These are phyloP conservation scores for Puccinia hordei DNA, from an alignment of 1,284 basidiomycete species.

Conservation along the genomic window DNA sequence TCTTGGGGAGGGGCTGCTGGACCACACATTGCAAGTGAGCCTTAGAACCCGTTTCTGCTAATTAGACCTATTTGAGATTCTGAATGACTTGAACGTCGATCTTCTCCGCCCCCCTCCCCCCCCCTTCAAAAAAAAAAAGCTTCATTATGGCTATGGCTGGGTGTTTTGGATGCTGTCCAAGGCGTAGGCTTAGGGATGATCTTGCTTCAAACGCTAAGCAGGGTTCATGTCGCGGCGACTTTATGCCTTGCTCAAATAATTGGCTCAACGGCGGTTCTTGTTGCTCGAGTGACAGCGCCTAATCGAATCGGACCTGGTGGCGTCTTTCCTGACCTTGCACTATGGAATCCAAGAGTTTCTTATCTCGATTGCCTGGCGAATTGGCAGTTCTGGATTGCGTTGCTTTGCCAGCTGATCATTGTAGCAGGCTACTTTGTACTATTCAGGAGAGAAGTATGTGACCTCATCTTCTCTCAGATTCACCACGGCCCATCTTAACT, in stretches of 20 bases:
- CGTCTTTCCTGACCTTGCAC: slow-evolving; percentile 86
- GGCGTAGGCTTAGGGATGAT: slow-evolving; percentile 93
- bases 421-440: slow-evolving; percentile 91
- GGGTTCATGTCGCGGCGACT: slow-evolving; percentile 86
- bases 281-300: slow-evolving; percentile 80
- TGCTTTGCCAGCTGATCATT: slow-evolving; percentile 76
- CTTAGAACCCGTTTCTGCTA: background rate
- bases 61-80: background rate
- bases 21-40: slow-evolving; percentile 68
- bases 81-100: background rate
- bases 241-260: slow-evolving; percentile 75
- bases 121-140: no score
- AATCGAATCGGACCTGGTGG: slow-evolving; percentile 77
- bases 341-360: slow-evolving; percentile 67
- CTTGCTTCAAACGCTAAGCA: slow-evolving; percentile 84
- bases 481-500: background rate
- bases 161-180: slow-evolving; percentile 85
- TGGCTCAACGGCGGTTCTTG: slow-evolving; percentile 72
- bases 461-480: background rate
- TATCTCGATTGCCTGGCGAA: slow-evolving; percentile 27
- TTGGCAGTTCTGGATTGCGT: slow-evolving; percentile 82
- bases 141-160: slow-evolving; percentile 87
- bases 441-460: slow-evolving; percentile 72
- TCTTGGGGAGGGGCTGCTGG: slow-evolving; percentile 83
- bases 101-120: slow-evolving; percentile 27